Conservation (phyloP, 768 basidiomycete species). For the Suillus tomentosus region DNA sequence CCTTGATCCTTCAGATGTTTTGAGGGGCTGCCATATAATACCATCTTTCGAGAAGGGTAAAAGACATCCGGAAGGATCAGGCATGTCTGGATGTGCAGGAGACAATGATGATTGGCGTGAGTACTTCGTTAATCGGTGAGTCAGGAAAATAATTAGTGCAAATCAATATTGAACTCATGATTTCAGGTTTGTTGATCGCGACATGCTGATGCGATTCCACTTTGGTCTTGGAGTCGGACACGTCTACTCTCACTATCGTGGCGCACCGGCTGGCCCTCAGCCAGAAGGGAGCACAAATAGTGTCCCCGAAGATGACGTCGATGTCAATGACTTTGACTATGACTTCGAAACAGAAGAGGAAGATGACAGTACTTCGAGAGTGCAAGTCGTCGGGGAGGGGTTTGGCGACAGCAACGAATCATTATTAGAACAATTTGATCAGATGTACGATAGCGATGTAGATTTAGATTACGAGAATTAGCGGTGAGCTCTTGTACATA, state of each 20-base stretch:
- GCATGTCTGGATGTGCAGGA: not conserved
- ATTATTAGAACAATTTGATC: not conserved
- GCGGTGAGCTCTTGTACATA: too few relatives aligned
- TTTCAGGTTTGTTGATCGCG: conserved; percentile 4
- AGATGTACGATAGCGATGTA: not conserved
- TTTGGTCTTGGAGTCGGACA: conserved; percentile 7
- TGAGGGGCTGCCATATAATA: conserved; percentile 12
- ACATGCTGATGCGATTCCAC: conserved; percentile 8
- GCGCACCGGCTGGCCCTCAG: not conserved
- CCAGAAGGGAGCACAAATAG: not conserved
- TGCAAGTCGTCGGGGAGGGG: too few relatives aligned
- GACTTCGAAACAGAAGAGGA: too few relatives aligned
- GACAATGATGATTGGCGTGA: not conserved
- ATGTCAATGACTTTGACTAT: too few relatives aligned
- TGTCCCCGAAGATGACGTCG: not conserved
- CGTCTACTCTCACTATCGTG: not conserved
- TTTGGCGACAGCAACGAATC: too few relatives aligned
- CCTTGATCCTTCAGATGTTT: conserved; percentile 5
- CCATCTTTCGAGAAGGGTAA: not conserved
- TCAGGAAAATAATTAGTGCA: not conserved
- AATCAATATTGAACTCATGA: too few relatives aligned
- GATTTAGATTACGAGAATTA: not conserved
- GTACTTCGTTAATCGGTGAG: conserved; percentile 5
- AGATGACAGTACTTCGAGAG: too few relatives aligned
- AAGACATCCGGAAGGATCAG: conserved; percentile 3